A percentile compares a stretch with the other conserved stretches of the same genome.
Conservation (phyloP, 208 protist genomes). For the Acanthamoeba culbertsoni region DNA sequence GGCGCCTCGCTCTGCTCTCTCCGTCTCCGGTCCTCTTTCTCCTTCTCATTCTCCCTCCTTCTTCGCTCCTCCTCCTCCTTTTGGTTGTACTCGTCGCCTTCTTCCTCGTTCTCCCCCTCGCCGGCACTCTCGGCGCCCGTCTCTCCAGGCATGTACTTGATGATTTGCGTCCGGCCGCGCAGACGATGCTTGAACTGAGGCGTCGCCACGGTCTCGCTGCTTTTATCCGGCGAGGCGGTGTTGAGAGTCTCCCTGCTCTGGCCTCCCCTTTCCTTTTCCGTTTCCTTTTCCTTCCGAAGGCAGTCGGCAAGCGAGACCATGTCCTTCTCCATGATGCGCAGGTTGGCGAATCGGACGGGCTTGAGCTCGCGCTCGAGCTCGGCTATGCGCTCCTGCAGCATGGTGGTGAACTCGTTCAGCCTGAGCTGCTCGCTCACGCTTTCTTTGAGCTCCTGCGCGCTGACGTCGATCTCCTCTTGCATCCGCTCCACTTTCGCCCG, state of each 20-base stretch:
- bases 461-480: slow-evolving; percentile 27
- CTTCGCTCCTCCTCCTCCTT: neutral
- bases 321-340: slow-evolving; percentile 8
- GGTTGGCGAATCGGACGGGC: neutral
- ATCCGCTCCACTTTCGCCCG: neutral
- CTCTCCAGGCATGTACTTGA: neutral
- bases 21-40: neutral
- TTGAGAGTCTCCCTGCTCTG: neutral
- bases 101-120: neutral
- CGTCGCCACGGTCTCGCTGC: neutral
- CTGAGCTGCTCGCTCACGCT: neutral
- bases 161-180: neutral
- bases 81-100: neutral
- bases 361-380: slow-evolving; percentile 18
- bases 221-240: neutral
- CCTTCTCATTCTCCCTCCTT: neutral
- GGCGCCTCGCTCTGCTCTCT: neutral
- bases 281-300: neutral
- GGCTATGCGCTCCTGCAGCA: neutral
- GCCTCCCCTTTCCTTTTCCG: neutral
- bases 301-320: neutral
- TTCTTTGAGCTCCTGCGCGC: neutral
- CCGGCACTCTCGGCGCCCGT: neutral
- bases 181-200: neutral
- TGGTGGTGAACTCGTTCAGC: neutral